Evolutionary conservation across 78 protist genomes (phyloP), one percentile per base, ranked within the genome.

Genomic region (Acrasis kona): DNA sequence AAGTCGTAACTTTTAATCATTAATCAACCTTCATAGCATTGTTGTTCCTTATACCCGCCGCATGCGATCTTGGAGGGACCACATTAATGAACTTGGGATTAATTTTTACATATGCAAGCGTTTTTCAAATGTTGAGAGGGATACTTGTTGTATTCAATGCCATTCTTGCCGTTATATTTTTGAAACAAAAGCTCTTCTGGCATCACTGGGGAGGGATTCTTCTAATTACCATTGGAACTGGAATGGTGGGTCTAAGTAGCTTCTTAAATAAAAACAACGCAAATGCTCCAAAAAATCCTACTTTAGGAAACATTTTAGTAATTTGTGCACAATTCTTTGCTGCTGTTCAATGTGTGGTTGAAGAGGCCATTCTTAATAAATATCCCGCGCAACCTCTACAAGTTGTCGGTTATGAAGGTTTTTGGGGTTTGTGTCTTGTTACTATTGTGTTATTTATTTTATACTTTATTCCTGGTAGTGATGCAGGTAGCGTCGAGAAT

Each of bases 121-220:
- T 73, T 32, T 84, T 75, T 68, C 88, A 84, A 41, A 77, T 84
- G 82, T 70, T 84, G 35, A n/a, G 88, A 3, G 83, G 83, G 30
- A 73, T 79, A 9, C 76, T 76, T 66, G 80, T 84, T 7, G 34
- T 84, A 28, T 88, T 88, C 77, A 78, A 86, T 0, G 92, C 87
- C 28, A 4, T 88, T 12, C 42, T 88, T 5, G 40, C 77, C 5
- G 36, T 42, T 10, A 28, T 82, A 10, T 74, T 82, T 6, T 68
- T 82, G 36, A 5, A 28, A 32, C 75, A 74, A 12, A 37, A 28
- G 28, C 32, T 76, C 27, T 28, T 2, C 10, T 2, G 29, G 19
- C 27, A 39, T n/a, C 76, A 82, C 66, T 69, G 4, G 39, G 29
- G 58, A 10, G 86, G 81, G 10, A 74, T 82, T 31, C n/a, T 29